Conservation (phyloP, 495 filamentous ascomycete species). For the Podospora appendiculata region DNA sequence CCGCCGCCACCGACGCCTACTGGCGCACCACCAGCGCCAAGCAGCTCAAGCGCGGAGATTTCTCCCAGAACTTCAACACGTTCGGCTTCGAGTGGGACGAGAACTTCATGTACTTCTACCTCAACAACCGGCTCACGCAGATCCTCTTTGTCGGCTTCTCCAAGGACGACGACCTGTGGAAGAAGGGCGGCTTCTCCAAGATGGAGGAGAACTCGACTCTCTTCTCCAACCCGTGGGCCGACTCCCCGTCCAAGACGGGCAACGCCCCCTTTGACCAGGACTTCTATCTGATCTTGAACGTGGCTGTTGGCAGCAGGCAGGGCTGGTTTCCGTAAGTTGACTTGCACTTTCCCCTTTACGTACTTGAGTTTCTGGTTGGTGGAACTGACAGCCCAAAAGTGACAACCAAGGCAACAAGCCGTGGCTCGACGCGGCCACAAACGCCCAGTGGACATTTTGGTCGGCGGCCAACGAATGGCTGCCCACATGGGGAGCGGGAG, state of each 20-base stretch:
- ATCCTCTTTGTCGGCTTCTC: slow-evolving; percentile 53
- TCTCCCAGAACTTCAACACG: slow-evolving; percentile 35
- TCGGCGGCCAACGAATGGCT: slow-evolving; percentile 48
- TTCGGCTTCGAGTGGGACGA: slow-evolving; percentile 62
- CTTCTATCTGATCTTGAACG: slow-evolving; percentile 62
- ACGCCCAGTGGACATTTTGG: slow-evolving; percentile 51
- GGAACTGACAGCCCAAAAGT: slow-evolving; percentile 10
- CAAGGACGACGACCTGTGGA: slow-evolving; percentile 41
- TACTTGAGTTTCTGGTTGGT: too few species aligned
- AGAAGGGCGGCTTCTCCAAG: slow-evolving; percentile 48
- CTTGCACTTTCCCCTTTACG: background rate
- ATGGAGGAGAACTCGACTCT: slow-evolving; percentile 49
- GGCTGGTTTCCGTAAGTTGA: slow-evolving; percentile 47
- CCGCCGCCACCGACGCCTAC: slow-evolving; percentile 10
- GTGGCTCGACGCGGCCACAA: slow-evolving; percentile 50
- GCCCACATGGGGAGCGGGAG: slow-evolving; percentile 49
- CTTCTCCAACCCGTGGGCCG: slow-evolving; percentile 35
- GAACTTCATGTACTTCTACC: slow-evolving; percentile 61
- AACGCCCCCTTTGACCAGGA: slow-evolving; percentile 59
- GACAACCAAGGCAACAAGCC: slow-evolving; percentile 52
- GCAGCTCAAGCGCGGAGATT: slow-evolving; percentile 13
- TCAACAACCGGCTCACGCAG: slow-evolving; percentile 53
- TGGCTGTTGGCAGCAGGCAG: slow-evolving; percentile 57
- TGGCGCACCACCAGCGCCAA: slow-evolving; percentile 14
- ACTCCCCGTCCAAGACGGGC: slow-evolving; percentile 5